Evolutionary conservation across 1,284 basidiomycete genomes (phyloP), one percentile per base, ranked within the genome.

Genomic region (Rhodotorula sp.): DNA sequence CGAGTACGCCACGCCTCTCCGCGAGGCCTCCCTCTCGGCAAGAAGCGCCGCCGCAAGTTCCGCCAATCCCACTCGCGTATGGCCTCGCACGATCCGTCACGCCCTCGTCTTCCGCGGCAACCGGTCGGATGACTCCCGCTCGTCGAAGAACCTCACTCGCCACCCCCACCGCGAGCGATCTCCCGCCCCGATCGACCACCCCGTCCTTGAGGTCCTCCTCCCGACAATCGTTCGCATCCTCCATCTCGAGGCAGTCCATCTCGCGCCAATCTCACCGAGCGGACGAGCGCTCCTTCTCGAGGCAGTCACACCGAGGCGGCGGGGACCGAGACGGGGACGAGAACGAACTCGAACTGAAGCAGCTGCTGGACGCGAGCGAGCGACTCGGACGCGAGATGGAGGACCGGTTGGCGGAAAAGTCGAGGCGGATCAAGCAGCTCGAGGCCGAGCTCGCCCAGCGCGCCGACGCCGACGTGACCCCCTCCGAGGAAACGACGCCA

Each of bases 241-340:
- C 62, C 51, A 58, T 69, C 26, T 56, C 75, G 47, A 56, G 72
- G 20, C 59, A 64, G 34, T 71, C 73, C 39, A 1, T 43, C 39
- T 76, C 74, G 39, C 61, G 72, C 14, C 58, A 65, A n/a, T 70
- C 72, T 1, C 62, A 67, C 26, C 65, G 72, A 29, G 67, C 69
- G 23, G 58, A 54, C 48, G 26, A 29, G n/a, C 26, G 39, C 39
- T 43, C 39, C 39, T 43, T 43, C 10, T 76, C 72, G 51, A 56
- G 72, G 21, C 59, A 64, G 34, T 71, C 73, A 1, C 64, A 68
- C n/a, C 64, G 73, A 29, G 67, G 62, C 16, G 54, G 43, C n/a
- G 23, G 14, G 21, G 29, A 87, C 70, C 75, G 86, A 23, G 83
- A 86, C 69, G 84, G 84, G 59, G 73, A 87, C 47, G 84, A 86